phyloP scores from a whole-genome alignment of 2,329 filamentous ascomycete genomes.

The Elsinoe australis region DNA sequence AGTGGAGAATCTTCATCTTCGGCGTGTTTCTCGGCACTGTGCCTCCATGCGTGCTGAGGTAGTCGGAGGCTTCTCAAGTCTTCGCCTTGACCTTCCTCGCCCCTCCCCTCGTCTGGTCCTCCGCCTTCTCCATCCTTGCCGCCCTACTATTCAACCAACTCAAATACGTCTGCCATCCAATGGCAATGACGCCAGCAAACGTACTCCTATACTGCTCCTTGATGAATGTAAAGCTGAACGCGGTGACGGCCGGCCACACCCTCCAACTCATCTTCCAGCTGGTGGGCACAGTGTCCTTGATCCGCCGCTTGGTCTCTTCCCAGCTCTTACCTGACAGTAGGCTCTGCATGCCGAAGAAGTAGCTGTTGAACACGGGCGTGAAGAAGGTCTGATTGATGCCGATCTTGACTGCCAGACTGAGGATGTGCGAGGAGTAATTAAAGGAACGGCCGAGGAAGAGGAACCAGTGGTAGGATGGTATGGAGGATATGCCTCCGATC shows the following conservation, averaged over 20 bases:
- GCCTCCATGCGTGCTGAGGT: no score
- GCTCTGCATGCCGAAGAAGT: slow-evolving; percentile 47
- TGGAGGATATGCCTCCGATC: slow-evolving; percentile 65
- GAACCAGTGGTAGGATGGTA: slow-evolving; percentile 79
- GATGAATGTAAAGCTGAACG: slow-evolving; percentile 79
- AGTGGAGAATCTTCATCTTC: no score
- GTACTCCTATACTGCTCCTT: slow-evolving; percentile 70
- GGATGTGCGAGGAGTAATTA: slow-evolving; percentile 67
- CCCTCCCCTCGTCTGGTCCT: background rate
- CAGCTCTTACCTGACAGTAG: slow-evolving; percentile 52
- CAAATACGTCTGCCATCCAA: slow-evolving; percentile 90
- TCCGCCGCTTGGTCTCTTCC: slow-evolving; percentile 58
- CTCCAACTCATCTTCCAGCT: slow-evolving; percentile 75
- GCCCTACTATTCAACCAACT: slow-evolving; percentile 69
- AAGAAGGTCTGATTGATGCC: slow-evolving; percentile 71
- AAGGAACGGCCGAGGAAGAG: slow-evolving; percentile 72
- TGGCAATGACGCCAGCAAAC: slow-evolving; percentile 66
- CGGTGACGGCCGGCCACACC: slow-evolving; percentile 80
- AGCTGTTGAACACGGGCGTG: slow-evolving; percentile 56
- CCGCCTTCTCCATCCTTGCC: slow-evolving; percentile 48
- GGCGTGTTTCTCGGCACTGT: no score
- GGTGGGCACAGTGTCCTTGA: slow-evolving; percentile 66
- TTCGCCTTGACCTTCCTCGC: background rate
- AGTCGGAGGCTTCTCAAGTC: slow-evolving; percentile 11
- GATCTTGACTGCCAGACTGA: slow-evolving; percentile 71